Evolutionary conservation across 176 grass and related monocot species (phyloP).

Genomic region (Triticum aestivum): IWGSC_CS_RefSeq_v2.1 NC_057802.1:361525622-361526121

Average conservation of each 20-base stretch:
- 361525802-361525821: constrained; percentile 8
- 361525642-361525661: too few species aligned
- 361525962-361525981: constrained; percentile 83
- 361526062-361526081: too few species aligned
- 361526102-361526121: too few species aligned
- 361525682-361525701: too few species aligned
- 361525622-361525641: too few species aligned
- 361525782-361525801: constrained; percentile 60
- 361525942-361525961: constrained; percentile 86
- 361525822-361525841: constrained; percentile 6
- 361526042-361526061: too few species aligned
- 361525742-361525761: constrained; percentile 1
- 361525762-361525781: constrained; percentile 75
- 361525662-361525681: too few species aligned
- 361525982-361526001: constrained; percentile 37
- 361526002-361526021: not conserved
- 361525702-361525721: too few species aligned
- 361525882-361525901: constrained; percentile 70
- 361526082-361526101: too few species aligned
- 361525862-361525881: constrained; percentile 53
- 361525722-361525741: too few species aligned
- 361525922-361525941: constrained; percentile 80
- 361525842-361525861: not conserved
- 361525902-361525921: constrained; percentile 61
- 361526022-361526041: too few species aligned